Conservation (phyloP, 805 yeast species). For the Cyberlindnera mycetangii region DNA sequence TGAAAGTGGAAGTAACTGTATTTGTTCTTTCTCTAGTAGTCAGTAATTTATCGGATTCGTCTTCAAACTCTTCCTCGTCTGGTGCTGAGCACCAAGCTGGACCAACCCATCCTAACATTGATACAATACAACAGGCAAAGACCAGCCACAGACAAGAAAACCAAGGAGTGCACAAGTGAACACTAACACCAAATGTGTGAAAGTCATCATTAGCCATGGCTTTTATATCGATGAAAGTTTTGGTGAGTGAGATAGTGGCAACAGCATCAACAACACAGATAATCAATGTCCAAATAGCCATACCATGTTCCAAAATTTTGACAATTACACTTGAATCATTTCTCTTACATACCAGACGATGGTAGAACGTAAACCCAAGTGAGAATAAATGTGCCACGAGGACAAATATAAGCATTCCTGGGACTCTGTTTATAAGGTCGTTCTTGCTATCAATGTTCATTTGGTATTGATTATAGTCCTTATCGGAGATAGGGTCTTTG, state of each 20-base stretch:
- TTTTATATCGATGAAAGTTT: conserved; percentile 23
- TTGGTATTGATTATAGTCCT: conserved; percentile 28
- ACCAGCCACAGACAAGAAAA: conserved; percentile 40
- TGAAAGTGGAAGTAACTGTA: background rate
- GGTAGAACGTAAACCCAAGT: conserved; percentile 30
- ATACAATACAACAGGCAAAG: conserved; percentile 22
- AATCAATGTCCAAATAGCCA: conserved; percentile 36
- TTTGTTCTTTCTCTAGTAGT: background rate
- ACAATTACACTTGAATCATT: background rate
- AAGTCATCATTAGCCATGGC: conserved; percentile 29
- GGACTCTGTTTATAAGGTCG: conserved; percentile 27
- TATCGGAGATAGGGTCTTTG: conserved; percentile 42
- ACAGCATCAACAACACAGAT: conserved; percentile 32
- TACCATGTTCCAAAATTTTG: conserved; percentile 32
- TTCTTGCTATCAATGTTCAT: conserved; percentile 20
- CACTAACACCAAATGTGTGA: conserved; percentile 44
- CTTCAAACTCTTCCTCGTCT: conserved; percentile 8
- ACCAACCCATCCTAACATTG: conserved; percentile 36
- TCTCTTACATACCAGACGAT: conserved; percentile 21
- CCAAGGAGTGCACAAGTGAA: conserved; percentile 42
- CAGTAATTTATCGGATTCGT: conserved; percentile 2
- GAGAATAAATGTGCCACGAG: conserved; percentile 31
- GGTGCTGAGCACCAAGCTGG: conserved; percentile 57
- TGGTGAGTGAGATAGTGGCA: conserved; percentile 33
- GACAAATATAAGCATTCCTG: conserved; percentile 31